Base-by-base conservation (phyloP, 1,284 basidiomycete genomes). In the Flammula alnicola region DNA sequence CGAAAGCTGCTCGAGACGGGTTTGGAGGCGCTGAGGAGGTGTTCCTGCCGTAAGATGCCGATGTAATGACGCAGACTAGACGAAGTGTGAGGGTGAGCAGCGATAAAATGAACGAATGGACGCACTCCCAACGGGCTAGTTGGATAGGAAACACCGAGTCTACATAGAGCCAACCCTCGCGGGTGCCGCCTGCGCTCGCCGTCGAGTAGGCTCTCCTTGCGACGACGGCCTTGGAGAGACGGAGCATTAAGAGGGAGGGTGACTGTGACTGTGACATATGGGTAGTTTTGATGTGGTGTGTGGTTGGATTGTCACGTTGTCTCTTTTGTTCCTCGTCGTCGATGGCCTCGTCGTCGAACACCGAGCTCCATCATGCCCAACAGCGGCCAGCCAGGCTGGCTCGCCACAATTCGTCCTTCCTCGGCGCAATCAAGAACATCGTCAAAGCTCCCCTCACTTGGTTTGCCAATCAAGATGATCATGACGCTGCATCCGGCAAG, bases 401-500 rank as follows among this genome's bases (percentile, higher is more conserved):
- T 58, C 79, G 81, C 55, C 73, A 75, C 17, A 72, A 75, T 53
- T 76, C 72, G 14, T 81, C 81, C 25, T 71, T 84, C 55, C 63
- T 84, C 43, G 80, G 79, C 38, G 64, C 79, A 31, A 75, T 87
- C 64, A 86, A 80, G 72, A 80, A 73, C 67, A 72, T 86, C 64
- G 83, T 87, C 55, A 77, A 83, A 14, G 79, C 81, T 11, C 83
- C 85, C 37, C 73, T 87, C 55, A 60, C 73, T 54, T 85, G 85
- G 84, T 77, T 85, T 55, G 66, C 67, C 55, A 66, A 69, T 63
- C 66, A 72, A 53, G 78, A 79, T 58, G 78, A 73, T 26, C 37
- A 37, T 47, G 69, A 71, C 38, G 74, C 75, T 62, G 68, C 70
- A 48, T 74, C 68, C 38, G 78, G 78, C 55, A 85, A 83, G 63